Evolutionary conservation across 1,284 basidiomycete species (phyloP), one percentile per base, ranked within the genome.

Genomic region (Fistulinella cinereoalba): DNA sequence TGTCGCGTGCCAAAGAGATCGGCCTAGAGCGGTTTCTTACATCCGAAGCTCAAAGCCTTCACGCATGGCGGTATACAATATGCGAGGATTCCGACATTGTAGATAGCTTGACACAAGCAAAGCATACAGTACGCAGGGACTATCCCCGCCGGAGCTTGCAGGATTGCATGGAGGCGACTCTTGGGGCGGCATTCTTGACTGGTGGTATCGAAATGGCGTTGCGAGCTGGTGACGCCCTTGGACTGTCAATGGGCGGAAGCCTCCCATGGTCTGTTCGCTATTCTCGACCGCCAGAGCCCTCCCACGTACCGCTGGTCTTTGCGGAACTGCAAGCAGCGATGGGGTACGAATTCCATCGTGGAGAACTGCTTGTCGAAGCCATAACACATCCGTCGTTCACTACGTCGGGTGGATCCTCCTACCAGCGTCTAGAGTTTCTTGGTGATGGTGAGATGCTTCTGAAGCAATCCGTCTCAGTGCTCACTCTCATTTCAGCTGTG

Each of bases 391-490:
- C 89, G 0, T 89, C 88, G 0, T 88, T 87, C 58, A 71, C 71
- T 12, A 58, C 70, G 21, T 71, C 70, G 1, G 74, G 76, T 4
- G 76, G 74, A 9, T 69, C 77, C 7, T 88, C 87, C 2, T 93
- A 93, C 62, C 85, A 94, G 53, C 76, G 91, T 10, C 71, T 92
- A 10, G 91, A 94, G 56, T 92, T 90, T 58, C 73, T 94, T 1
- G 91, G 91, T 31, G 90, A 92, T 62, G 87, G 88, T 90, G 57
- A 66, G 8, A 36, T 19, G 11, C 40, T 23, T 8, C 34, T 12
- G 15, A 39, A 40, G 23, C 6, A 37, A 12, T 19, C 28, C 19
- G 6, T 46, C 39, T 36, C 43, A 22, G 39, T 49, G 25, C 50
- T 61, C 22, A 64, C 24, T 18, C 36, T 28, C 16, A 40, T 44